Percentiles rank a stretch among this genome's conserved stretches.
Conservation (phyloP, 768 basidiomycete species). For the Cyclocybe cylindracea region DNA sequence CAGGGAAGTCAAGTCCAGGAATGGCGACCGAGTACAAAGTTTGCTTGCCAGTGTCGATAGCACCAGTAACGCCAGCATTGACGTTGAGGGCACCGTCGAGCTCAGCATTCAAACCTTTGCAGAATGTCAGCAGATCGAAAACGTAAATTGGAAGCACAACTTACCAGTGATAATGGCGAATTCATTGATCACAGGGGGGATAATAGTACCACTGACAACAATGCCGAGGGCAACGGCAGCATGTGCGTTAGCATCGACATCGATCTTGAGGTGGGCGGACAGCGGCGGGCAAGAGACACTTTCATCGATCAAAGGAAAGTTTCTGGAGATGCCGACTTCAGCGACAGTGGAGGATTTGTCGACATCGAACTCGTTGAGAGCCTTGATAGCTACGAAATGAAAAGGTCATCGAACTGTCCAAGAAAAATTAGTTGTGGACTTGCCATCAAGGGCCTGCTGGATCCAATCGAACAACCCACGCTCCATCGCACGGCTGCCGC, state of each 20-base stretch:
- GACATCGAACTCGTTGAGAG: conserved; percentile 31
- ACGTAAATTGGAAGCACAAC: conserved; percentile 4
- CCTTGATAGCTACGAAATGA: conserved; percentile 8
- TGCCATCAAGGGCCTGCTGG: conserved; percentile 26
- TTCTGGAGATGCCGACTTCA: conserved; percentile 31
- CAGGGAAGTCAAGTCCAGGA: conserved; percentile 53
- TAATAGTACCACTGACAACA: conserved; percentile 42
- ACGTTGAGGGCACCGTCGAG: conserved; percentile 40
- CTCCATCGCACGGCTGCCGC: conserved; percentile 14
- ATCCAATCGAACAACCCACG: conserved; percentile 30
- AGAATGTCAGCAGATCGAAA: conserved; percentile 3
- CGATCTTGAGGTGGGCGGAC: conserved; percentile 24
- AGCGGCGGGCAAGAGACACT: conserved; percentile 28
- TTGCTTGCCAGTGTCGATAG: conserved; percentile 44
- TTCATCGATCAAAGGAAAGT: conserved; percentile 31
- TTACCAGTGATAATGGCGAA: conserved; percentile 36
- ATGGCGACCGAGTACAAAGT: conserved; percentile 41
- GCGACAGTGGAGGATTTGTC: conserved; percentile 29
- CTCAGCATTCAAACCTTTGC: conserved; percentile 34
- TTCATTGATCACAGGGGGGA: conserved; percentile 41
- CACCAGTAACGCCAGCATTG: conserved; percentile 37
- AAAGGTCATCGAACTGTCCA: neutral
- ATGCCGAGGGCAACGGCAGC: conserved; percentile 38
- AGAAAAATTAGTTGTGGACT: conserved; percentile 3
- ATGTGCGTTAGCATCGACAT: conserved; percentile 32